Base-by-base conservation (phyloP, 495 filamentous ascomycete species). In the Hypomontagnella monticulosa region DNA sequence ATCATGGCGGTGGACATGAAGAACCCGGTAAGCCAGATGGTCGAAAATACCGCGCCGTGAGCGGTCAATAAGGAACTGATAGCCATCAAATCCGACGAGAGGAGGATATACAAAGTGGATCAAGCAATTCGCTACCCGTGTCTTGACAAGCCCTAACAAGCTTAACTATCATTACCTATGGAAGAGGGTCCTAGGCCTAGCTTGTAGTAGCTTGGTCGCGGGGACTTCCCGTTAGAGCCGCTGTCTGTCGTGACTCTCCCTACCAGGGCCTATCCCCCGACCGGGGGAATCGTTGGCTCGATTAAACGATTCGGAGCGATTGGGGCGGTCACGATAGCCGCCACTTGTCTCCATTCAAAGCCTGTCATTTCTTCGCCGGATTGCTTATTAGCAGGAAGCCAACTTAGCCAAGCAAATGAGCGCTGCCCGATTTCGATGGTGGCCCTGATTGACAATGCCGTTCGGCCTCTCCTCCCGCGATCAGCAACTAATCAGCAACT, bases 311-410 rank as follows among this genome's bases (percentile, higher is more conserved):
- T 61, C 23, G 23, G 23, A 27, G 23, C 23, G 23, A 27, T 27
- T 27, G 23, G 49, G 66, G 67, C 64, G 67, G 71, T 66, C 50
- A 61, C 58, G 63, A 56, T 62, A 70, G 43, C 59, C 68, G 69
- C 69, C 71, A 73, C 71, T 71, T 73, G 71, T 73, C 63, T 73
- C 71, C 71, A 73, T 65, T 73, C 71, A 61, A 56, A 47, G 66
- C 66, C 61, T 69, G 61, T 33, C 56, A 57, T 57, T 43, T 61
- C 61, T 51, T 50, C 44, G 38, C 27, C 38, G 41, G 34, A 59
- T 51, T 40, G 51, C 57, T 66, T 63, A 34, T 37, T 59, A 56
- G 41, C 51, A 56, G 32, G 34, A 47, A 20, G 38, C 59, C 23
- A 27, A 27, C 23, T 27, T 27, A 27, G 23, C 23, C 51, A 61